phyloP scores from a whole-genome alignment of 805 yeast genomes.

The Metschnikowia cerradonensis region DNA sequence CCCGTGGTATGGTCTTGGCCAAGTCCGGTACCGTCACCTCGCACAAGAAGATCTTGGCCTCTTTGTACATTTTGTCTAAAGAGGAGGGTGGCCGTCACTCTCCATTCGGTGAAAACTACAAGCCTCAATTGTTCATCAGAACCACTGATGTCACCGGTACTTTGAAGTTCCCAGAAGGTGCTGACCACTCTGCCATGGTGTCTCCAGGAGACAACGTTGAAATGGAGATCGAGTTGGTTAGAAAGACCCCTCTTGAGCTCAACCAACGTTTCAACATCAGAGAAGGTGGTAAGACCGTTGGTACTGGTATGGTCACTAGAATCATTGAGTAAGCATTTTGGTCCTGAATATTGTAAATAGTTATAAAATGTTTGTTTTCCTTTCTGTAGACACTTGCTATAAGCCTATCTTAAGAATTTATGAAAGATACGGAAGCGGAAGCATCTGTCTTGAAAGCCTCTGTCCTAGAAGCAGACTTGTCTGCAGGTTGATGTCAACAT shows the following conservation, averaged over 20 bases:
- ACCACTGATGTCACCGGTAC: constrained; percentile 93
- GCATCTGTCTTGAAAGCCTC: no score
- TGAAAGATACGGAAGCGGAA: no score
- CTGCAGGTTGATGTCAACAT: neutral
- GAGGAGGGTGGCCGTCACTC: constrained; percentile 99
- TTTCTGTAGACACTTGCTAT: neutral
- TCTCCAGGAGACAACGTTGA: constrained; percentile 98
- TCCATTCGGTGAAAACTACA: constrained; percentile 93
- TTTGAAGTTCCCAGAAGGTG: constrained; percentile 80
- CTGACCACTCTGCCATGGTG: constrained; percentile 84
- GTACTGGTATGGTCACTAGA: constrained; percentile 96
- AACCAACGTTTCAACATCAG: constrained; percentile 99
- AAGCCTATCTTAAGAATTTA: no score
- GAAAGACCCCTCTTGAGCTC: constrained; percentile 90
- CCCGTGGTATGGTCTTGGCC: constrained; percentile 96
- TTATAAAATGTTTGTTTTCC: constrained; percentile 4
- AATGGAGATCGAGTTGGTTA: constrained; percentile 85
- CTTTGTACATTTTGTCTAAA: constrained; percentile 85
- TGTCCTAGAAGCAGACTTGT: neutral
- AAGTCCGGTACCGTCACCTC: constrained; percentile 90
- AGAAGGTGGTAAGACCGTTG: constrained; percentile 99
- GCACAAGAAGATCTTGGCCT: constrained; percentile 90
- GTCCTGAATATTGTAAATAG: constrained; percentile 3
- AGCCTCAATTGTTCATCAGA: constrained; percentile 96
- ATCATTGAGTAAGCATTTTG: constrained; percentile 54